A percentile compares a stretch with the other conserved stretches of the same genome.
Conservation (phyloP, 2,329 filamentous ascomycete genomes). For the Botrytis byssoidea region DNA sequence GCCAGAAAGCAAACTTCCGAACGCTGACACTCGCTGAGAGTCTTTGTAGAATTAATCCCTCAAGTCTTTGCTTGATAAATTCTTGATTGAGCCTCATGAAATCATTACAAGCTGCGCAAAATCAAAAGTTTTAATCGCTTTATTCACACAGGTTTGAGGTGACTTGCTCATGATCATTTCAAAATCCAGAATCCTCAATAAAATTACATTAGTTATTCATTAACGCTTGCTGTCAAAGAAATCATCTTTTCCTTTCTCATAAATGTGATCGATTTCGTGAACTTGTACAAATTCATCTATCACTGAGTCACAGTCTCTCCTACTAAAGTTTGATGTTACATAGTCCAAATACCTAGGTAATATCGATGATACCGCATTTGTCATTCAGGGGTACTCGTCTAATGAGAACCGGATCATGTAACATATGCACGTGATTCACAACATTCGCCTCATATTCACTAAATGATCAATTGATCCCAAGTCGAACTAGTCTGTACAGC, state of each 20-base stretch:
- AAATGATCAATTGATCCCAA: background rate
- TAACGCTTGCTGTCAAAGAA: rapidly evolving
- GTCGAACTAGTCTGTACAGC: background rate
- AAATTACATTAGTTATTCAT: rapidly evolving
- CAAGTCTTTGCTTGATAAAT: background rate
- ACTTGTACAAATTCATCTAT: background rate
- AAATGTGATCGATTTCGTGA: background rate
- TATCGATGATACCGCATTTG: background rate
- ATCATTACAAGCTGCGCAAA: background rate
- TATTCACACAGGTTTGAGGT: rapidly evolving
- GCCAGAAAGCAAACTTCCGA: rapidly evolving
- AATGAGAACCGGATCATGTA: background rate
- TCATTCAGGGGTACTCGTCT: conserved; percentile 2
- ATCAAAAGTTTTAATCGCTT: background rate
- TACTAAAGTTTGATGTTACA: background rate
- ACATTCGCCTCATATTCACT: background rate
- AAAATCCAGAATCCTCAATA: background rate
- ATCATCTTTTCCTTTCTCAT: rapidly evolving
- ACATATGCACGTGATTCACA: background rate
- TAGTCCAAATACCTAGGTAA: rapidly evolving
- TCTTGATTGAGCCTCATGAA: no score
- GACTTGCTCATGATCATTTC: background rate
- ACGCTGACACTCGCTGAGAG: rapidly evolving
- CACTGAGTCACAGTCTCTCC: rapidly evolving
- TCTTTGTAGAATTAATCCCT: background rate